Percentiles rank a stretch among this genome's conserved stretches.
These are phyloP conservation scores for Populus tomentosa DNA, from an alignment of 441 rosid genomes.

Conservation along the genomic window DNA sequence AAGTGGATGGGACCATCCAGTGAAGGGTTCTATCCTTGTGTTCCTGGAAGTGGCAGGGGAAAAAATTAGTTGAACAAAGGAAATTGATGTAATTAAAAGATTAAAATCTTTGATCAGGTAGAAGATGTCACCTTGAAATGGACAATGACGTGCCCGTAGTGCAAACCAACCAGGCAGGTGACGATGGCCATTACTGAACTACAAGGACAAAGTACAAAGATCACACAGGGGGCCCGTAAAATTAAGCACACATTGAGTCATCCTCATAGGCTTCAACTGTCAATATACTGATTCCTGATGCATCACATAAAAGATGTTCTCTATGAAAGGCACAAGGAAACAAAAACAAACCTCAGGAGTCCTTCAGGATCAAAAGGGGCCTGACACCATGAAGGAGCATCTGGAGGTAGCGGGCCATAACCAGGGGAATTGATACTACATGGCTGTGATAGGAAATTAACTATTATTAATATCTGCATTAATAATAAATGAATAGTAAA, in stretches of 20 bases:
- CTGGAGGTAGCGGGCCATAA: constrained; percentile 59
- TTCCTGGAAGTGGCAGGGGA: constrained; percentile 36
- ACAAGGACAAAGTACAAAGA: constrained; percentile 24
- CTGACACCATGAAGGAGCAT: constrained; percentile 91
- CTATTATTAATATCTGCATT: background rate
- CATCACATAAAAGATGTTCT: background rate
- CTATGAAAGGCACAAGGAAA: background rate
- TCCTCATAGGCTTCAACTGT: background rate
- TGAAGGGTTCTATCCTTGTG: constrained; percentile 49
- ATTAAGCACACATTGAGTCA: background rate
- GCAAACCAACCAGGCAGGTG: constrained; percentile 73
- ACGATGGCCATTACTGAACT: constrained; percentile 77
- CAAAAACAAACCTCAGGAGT: constrained; percentile 52
- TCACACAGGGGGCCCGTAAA: constrained; percentile 2
- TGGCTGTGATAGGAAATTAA: constrained; percentile 31
- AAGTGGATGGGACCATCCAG: constrained; percentile 51
- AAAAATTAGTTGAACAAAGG: background rate
- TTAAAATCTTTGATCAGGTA: background rate
- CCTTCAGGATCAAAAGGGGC: constrained; percentile 98
- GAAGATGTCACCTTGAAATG: constrained; percentile 59
- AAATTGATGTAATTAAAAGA: background rate
- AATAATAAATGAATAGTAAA: background rate
- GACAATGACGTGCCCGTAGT: constrained; percentile 67
- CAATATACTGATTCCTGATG: background rate
- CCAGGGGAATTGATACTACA: constrained; percentile 76